These are phyloP conservation scores for Juncus effusus DNA, from an alignment of 176 grass and related monocot species.

Conservation along the genomic window DNA sequence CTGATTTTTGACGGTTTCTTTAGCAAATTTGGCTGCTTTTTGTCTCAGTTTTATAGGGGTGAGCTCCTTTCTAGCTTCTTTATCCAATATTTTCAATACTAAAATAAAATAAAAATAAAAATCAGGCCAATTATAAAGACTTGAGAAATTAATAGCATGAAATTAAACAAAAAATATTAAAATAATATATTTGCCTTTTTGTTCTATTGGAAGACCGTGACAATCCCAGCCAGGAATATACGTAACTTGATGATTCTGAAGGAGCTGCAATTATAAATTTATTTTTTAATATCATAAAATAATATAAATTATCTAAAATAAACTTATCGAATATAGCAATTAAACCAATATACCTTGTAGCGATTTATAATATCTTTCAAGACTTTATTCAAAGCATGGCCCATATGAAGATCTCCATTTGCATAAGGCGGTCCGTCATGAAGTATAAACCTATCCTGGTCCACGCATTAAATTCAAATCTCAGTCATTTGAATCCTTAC, in stretches of 20 bases:
- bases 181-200: constrained; percentile 70
- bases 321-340: not conserved
- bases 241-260: constrained; percentile 84
- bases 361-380: constrained; percentile 98
- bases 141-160: constrained; percentile 6
- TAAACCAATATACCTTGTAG: constrained; percentile 63
- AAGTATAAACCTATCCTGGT: constrained; percentile 71
- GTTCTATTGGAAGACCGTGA: constrained; percentile 94
- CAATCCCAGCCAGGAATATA: constrained; percentile 99
- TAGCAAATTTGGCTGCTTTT: constrained; percentile 99
- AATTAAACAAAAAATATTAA: constrained; percentile 23
- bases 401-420: constrained; percentile 96
- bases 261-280: constrained; percentile 43
- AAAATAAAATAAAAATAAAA: constrained; percentile 27
- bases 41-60: constrained; percentile 87
- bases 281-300: constrained; percentile 7
- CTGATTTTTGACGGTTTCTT: constrained; percentile 78
- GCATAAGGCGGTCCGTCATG: constrained; percentile 97
- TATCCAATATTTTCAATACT: constrained; percentile 94
- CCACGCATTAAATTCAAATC: constrained; percentile 34
- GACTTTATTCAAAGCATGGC: constrained; percentile 91
- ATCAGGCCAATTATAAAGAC: not conserved
- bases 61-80: constrained; percentile 67
- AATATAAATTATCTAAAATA: not conserved
- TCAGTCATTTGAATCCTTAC: constrained; percentile 1